A percentile compares a stretch with the other conserved stretches of the same genome.
Conservation (phyloP, 164 flowering plant genomes). For the Stephania cephalantha region DNA sequence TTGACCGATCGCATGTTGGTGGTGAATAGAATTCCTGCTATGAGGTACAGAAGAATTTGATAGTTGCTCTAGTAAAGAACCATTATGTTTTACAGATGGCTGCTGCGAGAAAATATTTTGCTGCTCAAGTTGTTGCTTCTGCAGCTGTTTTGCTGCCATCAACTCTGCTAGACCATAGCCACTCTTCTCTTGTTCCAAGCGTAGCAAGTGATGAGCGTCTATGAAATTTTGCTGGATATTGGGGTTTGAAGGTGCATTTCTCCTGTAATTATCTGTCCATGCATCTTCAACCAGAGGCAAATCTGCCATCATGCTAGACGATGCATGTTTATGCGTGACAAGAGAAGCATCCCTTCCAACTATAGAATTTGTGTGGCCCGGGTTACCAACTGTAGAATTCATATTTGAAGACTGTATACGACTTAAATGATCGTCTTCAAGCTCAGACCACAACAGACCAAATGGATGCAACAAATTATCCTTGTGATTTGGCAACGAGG, state of each 20-base stretch:
- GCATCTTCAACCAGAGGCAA: constrained; percentile 34
- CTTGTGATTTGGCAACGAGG: constrained; percentile 26
- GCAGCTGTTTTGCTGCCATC: constrained; percentile 46
- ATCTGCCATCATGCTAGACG: constrained; percentile 35
- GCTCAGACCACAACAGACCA: constrained; percentile 82
- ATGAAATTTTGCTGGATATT: constrained; percentile 31
- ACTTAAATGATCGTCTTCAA: constrained; percentile 40
- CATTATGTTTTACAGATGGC: constrained; percentile 31
- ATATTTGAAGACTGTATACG: constrained; percentile 38
- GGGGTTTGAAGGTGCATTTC: constrained; percentile 30
- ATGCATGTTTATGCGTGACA: constrained; percentile 20
- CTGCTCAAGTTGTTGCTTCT: constrained; percentile 53
- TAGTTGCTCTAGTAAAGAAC: constrained; percentile 41
- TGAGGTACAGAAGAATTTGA: constrained; percentile 33
- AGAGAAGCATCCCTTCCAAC: constrained; percentile 28
- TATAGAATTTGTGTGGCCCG: constrained; percentile 20
- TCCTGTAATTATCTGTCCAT: constrained; percentile 48
- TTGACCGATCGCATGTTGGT: constrained; percentile 36
- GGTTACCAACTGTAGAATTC: constrained; percentile 24
- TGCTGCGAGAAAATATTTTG: constrained; percentile 36
- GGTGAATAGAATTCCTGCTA: constrained; percentile 27
- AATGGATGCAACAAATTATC: constrained; percentile 65
- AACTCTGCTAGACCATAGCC: constrained; percentile 43
- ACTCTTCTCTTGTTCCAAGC: constrained; percentile 44
- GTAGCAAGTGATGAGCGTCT: constrained; percentile 36